Base-by-base conservation (phyloP, 495 filamentous ascomycete genomes). In the Durotheca rogersii region DNA sequence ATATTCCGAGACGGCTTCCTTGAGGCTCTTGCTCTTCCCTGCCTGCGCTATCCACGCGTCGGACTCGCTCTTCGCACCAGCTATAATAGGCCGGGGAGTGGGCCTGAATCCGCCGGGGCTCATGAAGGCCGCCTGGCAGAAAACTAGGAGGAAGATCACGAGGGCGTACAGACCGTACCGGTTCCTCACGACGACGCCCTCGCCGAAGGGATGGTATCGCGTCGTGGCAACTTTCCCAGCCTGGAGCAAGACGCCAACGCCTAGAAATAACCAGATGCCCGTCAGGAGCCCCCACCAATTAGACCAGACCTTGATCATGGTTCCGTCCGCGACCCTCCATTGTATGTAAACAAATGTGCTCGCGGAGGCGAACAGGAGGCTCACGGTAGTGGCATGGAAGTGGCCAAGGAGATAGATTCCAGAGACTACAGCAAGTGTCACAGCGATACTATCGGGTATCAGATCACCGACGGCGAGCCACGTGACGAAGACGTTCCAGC, bases 1-100 rank as follows among this genome's bases (percentile, higher is more conserved):
- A 64, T 89, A 88, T 59, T 82, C 79, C 3, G 64, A 64, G 2
- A 78, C 75, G 0, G 81, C 81, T 12, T 74, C 70, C 2, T 65
- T 58, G 10, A 86, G 55, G 1, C 72, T 76, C 31, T 72, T 66
- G 54, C 75, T 78, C 31, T 63, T 56, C 57, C 69, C 47, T 58
- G 82, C 70, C 36, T 66, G 36, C 1, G 52, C 48, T 46, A 65
- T 66, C 67, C 66, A 81, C 9, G 54, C 56, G 35, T 66, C 68
- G 14, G 68, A 76, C 62, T 70, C 67, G 10, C 67, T 49, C 21
- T 76, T 71, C 2, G 75, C 71, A 27, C 78, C 63, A n/a, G 68
- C 65, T 6, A 86, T 75, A 18, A 81, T 40, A 2, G 31, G 58
- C 6, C 17, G 19, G 3, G 58, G 61, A 0, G 58, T 56, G 32